Evolutionary conservation across 208 protist species (phyloP).

Genomic region (Tritrichomonas foetus): DNA sequence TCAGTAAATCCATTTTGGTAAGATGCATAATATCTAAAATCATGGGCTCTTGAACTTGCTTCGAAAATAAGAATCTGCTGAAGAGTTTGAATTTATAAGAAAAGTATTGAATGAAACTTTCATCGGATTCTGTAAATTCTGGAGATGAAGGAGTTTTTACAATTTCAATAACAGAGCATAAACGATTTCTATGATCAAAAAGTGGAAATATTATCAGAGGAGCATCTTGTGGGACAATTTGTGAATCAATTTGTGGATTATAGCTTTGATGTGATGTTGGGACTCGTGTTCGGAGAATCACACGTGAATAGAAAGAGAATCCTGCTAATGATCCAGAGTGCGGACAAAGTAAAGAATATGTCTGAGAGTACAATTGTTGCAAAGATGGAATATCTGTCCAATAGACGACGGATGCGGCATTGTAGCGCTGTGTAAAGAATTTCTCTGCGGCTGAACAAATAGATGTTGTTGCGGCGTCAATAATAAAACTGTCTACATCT

Average conservation of each 20-base stretch:
- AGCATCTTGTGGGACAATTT: not conserved
- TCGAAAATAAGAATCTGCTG: not conserved
- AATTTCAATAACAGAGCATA: not conserved
- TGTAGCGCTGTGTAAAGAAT: not conserved
- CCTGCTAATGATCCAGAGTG: not conserved
- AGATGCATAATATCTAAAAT: not conserved
- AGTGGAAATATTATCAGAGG: slow-evolving; percentile 13
- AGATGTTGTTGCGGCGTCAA: not conserved
- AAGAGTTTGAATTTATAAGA: not conserved
- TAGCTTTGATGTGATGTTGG: not conserved
- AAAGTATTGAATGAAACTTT: not conserved
- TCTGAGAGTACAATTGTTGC: not conserved
- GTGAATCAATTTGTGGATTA: not conserved
- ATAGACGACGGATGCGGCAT: not conserved
- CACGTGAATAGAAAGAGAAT: not conserved
- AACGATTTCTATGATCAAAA: not conserved
- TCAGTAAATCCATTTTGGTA: not conserved
- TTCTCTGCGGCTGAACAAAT: not conserved
- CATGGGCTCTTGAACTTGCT: not conserved
- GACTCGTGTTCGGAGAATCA: not conserved
- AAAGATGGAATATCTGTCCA: not conserved
- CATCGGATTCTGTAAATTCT: not conserved
- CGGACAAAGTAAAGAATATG: not conserved
- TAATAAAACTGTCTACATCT: not conserved
- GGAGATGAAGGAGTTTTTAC: not conserved